Conservation (phyloP, 805 yeast species). For the Sungouiella blattae region DNA sequence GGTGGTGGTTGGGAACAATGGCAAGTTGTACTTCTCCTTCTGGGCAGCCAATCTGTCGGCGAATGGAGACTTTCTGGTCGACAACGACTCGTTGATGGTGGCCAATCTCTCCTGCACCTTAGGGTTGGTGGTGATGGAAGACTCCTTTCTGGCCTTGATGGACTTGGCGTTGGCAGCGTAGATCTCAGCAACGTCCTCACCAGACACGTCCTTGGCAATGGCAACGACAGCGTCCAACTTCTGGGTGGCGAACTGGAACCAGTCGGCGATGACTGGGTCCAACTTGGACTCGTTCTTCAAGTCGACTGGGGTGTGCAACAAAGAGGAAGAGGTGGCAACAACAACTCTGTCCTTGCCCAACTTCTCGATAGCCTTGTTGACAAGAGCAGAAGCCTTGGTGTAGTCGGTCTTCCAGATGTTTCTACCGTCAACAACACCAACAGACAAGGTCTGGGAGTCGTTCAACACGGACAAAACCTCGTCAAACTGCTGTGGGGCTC, state of each 20-base stretch:
- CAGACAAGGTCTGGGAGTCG: conserved; percentile 78
- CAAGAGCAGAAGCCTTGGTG: conserved; percentile 77
- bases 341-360: conserved; percentile 83
- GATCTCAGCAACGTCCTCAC: conserved; percentile 72
- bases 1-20: conserved; percentile 99
- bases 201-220: conserved; percentile 83
- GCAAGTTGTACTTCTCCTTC: conserved; percentile 83
- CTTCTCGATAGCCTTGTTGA: conserved; percentile 77
- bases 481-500: conserved; percentile 94
- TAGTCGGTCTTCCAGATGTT: conserved; percentile 99
- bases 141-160: conserved; percentile 78
- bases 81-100: conserved; percentile 67
- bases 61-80: conserved; percentile 86
- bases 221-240: conserved; percentile 88
- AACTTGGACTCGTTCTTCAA: conserved; percentile 88
- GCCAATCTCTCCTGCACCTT: conserved; percentile 86
- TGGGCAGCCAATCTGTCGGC: conserved; percentile 84
- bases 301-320: conserved; percentile 98
- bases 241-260: conserved; percentile 98
- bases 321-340: conserved; percentile 93
- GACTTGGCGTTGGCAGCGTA: conserved; percentile 85
- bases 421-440: conserved; percentile 98
- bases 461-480: conserved; percentile 66
- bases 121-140: conserved; percentile 86
- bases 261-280: conserved; percentile 87